Base-by-base conservation (phyloP, 441 rosid species). In the Croton laevigatus region DNA sequence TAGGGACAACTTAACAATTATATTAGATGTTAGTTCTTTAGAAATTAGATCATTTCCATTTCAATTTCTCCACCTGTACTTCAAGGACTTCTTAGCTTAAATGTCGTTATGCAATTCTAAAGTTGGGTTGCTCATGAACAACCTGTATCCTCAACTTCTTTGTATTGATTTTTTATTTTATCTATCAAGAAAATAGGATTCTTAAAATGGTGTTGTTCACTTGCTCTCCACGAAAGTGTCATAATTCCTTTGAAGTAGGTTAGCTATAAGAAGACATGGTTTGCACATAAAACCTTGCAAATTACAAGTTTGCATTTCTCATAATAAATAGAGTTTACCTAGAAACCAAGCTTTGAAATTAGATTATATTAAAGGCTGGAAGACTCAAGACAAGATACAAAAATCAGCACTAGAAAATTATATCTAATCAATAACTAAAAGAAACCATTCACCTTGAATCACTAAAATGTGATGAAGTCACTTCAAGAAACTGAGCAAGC, bases 401-500 rank as follows among this genome's bases (percentile, higher is more conserved):
- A 42, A 32, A 62, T 6, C 4, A 19, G 69, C 34, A 68, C 11
- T 42, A 53, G 53, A 8, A 7, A 53, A 44, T 42, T 20, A 38
- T 40, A 19, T 34, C n/a, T 45, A 59, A 46, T 13, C 1, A 59
- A 46, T 32, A 11, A 14, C 38, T 32, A 22, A 11, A 59, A 51
- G 32, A 27, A 62, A 32, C 36, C 11, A 22, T 36, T 38, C 45
- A 91, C 97, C 97, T 88, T 36, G 85, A 82, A 66, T 83, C 83
- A 71, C 87, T 82, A 75, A 91, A 91, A 46, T 80, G 44, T 27
- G 74, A 73, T 34, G 84, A 81, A 67, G 88, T 81, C 80, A 91
- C 98, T 75, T 88, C 98, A 34, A 91, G 89, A 83, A 91, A 85
- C 78, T 85, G 93, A 68, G 78, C 81, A 74, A 91, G 78, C 73